Conservation (phyloP, 768 basidiomycete species). For the Galerina marginata region DNA sequence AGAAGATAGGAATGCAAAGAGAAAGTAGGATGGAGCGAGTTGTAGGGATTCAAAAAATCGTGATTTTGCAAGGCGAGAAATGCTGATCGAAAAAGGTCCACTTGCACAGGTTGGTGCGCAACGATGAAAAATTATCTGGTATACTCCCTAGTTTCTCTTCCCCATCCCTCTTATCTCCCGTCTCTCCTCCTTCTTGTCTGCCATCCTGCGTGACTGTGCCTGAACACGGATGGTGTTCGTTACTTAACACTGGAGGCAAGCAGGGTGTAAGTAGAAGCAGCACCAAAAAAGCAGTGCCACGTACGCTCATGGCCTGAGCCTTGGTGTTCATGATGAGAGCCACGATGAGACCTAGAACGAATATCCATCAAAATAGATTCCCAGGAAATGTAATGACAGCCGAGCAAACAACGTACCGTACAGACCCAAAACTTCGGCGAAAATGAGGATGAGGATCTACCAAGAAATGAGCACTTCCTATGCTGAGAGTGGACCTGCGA, state of each 20-base stretch:
- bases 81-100: background rate
- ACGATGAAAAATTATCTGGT: slow-evolving; percentile 16
- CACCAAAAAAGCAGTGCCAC: slow-evolving; percentile 6
- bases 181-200: background rate
- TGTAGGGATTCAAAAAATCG: no score
- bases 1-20: no score
- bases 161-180: background rate
- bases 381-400: background rate
- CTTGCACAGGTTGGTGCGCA: background rate
- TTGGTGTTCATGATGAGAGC: slow-evolving; percentile 95
- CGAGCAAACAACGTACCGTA: slow-evolving; percentile 60
- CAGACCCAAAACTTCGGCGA: slow-evolving; percentile 91
- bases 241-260: slow-evolving; percentile 19
- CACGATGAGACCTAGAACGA: slow-evolving; percentile 74
- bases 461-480: background rate
- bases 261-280: background rate
- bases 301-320: slow-evolving; percentile 45
- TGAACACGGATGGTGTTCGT: background rate
- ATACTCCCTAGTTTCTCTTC: slow-evolving; percentile 15
- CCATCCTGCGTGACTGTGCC: background rate
- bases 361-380: slow-evolving; percentile 9
- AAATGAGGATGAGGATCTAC: slow-evolving; percentile 97
- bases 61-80: no score
- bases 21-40: no score
- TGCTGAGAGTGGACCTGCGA: slow-evolving; percentile 1